A percentile compares a stretch with the other conserved stretches of the same genome.
These are phyloP conservation scores for Gymnopus androsaceus DNA, from an alignment of 1,284 basidiomycete species.

Conservation along the genomic window DNA sequence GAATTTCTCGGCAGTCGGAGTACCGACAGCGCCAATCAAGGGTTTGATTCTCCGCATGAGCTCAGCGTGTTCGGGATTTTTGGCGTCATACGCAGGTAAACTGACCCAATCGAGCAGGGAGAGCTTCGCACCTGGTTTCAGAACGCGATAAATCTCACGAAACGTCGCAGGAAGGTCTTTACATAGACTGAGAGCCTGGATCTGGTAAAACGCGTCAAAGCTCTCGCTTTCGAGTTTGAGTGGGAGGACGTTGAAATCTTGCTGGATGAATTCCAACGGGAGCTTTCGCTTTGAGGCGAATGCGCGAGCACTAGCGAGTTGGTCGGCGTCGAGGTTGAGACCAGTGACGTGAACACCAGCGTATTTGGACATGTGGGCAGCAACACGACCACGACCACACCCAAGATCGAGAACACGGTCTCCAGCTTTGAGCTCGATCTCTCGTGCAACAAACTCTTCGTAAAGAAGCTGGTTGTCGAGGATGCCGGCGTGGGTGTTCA, in stretches of 20 bases:
- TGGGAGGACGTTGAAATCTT: conserved; percentile 5
- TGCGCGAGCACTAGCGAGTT: conserved; percentile 4
- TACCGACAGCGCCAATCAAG: conserved; percentile 7
- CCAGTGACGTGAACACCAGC: conserved; percentile 2
- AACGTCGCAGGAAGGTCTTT: conserved; percentile 6
- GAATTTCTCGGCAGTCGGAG: conserved; percentile 4
- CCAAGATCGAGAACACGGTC: conserved; percentile 4
- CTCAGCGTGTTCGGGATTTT: conserved; percentile 4
- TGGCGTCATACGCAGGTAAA: conserved; percentile 5
- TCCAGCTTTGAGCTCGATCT: conserved; percentile 5
- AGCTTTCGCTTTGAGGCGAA: conserved; percentile 5
- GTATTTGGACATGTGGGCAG: conserved; percentile 8
- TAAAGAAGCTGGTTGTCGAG: conserved; percentile 8
- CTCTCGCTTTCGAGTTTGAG: background rate
- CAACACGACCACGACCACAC: conserved; percentile 8
- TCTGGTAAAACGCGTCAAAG: conserved; percentile 10
- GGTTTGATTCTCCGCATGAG: conserved; percentile 11
- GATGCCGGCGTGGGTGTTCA: conserved; percentile 5
- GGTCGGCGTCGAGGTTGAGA: conserved; percentile 8
- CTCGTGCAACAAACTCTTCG: conserved; percentile 7
- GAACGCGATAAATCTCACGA: conserved; percentile 1
- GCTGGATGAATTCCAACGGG: conserved; percentile 6
- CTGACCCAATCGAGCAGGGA: conserved; percentile 8
- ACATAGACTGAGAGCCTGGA: conserved; percentile 5
- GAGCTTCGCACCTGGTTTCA: conserved; percentile 4